Base-by-base conservation (phyloP, 176 grass and related monocot genomes). In the Chloris gayana region DNA sequence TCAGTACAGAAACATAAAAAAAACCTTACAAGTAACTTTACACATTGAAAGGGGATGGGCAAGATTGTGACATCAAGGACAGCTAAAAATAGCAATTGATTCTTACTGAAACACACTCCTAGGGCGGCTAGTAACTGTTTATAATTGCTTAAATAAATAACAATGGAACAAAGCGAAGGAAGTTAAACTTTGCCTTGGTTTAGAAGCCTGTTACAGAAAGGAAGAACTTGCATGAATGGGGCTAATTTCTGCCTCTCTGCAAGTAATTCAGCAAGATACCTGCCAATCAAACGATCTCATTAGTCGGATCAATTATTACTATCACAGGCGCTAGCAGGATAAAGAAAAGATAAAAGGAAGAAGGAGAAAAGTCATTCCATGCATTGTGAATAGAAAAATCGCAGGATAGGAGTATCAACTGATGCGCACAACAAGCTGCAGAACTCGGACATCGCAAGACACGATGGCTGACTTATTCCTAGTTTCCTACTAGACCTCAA, bases 231-330 rank as follows among this genome's bases (percentile, higher is more conserved):
- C 82, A 99, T 56, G 90, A 95, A 95, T 29, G 90, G 92, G 21
- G 84, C 88, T 81, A 99, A 88, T 71, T 99, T 99, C 82, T 95
- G 92, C 80, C 92, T 95, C 81, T 99, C 96, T 1, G 88, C 88
- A 59, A 99, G 83, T 80, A 99, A 80, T 63, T 95, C 92, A 42
- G 92, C 81, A 79, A 99, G 82, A 84, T 93, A 99, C 71, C 92
- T 99, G 60, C 64, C 65, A 66, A 75, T n/a, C 26, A 83, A 75
- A 44, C 0, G 27, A 71, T 33, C 46, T 9, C 63, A 64, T 80
- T 54, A 84, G 54, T 41, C 44, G 37, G 32, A 76, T 66, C 49
- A 62, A 77, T 49, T 47, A 64, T 13, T 79, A 45, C 2, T 64
- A 75, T 46, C 12, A 42, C 29, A n/a, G 25, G 33, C 29, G 22